Base-by-base conservation (phyloP, 2,329 filamentous ascomycete genomes). In the Thielaviopsis punctulata region DNA sequence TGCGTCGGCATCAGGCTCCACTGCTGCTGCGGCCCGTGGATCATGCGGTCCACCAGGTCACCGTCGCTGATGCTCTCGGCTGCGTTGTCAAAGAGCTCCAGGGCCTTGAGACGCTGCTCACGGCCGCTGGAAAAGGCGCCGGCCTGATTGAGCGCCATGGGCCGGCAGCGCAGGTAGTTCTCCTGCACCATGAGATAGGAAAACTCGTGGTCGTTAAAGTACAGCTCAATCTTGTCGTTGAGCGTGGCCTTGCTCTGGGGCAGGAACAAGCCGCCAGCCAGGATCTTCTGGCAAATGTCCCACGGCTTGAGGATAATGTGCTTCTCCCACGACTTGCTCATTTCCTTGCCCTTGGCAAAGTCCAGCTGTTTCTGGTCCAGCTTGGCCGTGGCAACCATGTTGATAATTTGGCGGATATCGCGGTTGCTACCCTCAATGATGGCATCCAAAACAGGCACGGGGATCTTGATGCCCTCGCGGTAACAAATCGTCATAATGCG, bases 201-300 rank as follows among this genome's bases (percentile, higher is more conserved):
- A 68, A 96, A 94, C 61, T 98, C 92, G 62, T 98, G 92, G 61
- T 98, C 92, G 65, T 98, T 96, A 73, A 98, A 98, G 66, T 98
- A 98, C 1, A 98, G 78, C 67, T 98, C 90, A 57, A 93, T 92
- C 72, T 98, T 98, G 65, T 98, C 90, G 63, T 96, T 96, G 33
- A 98, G 70, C 0, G 87, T 94, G 2, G 86, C 73, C 58, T 86
- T 93, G 67, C 87, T 93, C 48, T 81, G 79, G 4, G 81, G 76
- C 22, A 85, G 76, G 66, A 96, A 98, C 66, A 95, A 79, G 36
- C 87, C 86, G 3, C 87, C 82, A 23, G 79, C 86, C 5, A 98
- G 77, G 63, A 98, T 87, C 69, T 95, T 95, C 63, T 84, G 78
- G 56, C 86, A 89, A 61, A 98, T 98, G 62, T 98, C 92, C 92